Evolutionary conservation across 306 rosid genomes (phyloP).

Genomic region (Prunus davidiana): DNA sequence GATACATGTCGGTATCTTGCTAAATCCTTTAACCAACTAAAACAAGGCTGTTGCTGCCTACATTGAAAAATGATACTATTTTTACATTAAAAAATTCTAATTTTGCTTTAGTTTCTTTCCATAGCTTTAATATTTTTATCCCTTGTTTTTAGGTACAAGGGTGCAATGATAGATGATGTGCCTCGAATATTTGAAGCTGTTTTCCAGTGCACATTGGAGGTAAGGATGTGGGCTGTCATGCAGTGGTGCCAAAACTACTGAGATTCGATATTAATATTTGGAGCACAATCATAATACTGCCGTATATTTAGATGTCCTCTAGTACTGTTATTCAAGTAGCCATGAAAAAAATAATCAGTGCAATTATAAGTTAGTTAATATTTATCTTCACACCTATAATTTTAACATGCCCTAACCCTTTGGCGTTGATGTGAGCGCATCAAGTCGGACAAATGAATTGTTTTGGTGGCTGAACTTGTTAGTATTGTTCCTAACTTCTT

Average conservation of each 20-base stretch:
- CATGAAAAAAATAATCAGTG: no score
- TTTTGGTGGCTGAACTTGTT: neutral
- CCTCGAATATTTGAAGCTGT: slow-evolving; percentile 98
- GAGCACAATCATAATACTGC: neutral
- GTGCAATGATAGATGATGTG: slow-evolving; percentile 87
- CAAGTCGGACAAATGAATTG: neutral
- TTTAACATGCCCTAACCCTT: neutral
- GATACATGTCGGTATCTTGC: neutral
- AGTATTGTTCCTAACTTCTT: neutral
- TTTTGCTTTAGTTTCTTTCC: neutral
- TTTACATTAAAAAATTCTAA: neutral
- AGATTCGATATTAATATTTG: neutral
- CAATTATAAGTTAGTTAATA: no score
- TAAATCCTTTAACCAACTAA: neutral
- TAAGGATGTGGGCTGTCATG: slow-evolving; percentile 23
- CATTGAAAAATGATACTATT: neutral
- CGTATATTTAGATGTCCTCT: neutral
- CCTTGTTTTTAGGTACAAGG: slow-evolving; percentile 61
- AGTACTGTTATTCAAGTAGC: no score
- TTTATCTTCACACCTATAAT: no score
- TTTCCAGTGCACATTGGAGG: slow-evolving; percentile 98
- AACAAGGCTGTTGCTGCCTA: neutral
- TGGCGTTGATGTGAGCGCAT: neutral
- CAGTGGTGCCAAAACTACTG: neutral
- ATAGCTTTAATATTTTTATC: neutral